A percentile compares a stretch with the other conserved stretches of the same genome.
Evolutionary conservation across 2,329 filamentous ascomycete genomes (phyloP).

Genomic region (Didymella arachidicola): DNA sequence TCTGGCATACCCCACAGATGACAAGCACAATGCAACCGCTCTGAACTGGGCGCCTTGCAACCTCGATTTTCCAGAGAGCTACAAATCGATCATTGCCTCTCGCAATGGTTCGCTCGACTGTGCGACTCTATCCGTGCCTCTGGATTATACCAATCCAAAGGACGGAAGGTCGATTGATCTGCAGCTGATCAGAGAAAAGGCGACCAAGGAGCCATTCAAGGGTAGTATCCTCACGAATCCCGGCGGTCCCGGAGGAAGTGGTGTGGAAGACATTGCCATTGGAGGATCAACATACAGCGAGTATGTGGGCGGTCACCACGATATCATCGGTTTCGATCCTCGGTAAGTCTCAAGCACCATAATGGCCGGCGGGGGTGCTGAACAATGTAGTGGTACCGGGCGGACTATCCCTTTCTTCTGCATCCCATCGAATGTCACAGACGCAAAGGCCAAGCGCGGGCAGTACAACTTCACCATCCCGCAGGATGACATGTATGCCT

Average conservation of each 20-base stretch:
- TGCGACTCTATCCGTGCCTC: slow-evolving; percentile 44
- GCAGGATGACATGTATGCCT: slow-evolving; percentile 12
- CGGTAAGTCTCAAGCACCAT: slow-evolving; percentile 8
- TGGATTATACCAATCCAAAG: slow-evolving; percentile 44
- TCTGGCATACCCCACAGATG: slow-evolving; percentile 13
- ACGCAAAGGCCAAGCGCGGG: slow-evolving; percentile 10
- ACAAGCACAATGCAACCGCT: slow-evolving; percentile 2
- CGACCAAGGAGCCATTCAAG: slow-evolving; percentile 36
- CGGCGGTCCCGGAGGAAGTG: slow-evolving; percentile 42
- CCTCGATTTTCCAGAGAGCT: slow-evolving; percentile 18
- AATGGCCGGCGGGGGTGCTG: background rate
- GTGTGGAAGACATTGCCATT: slow-evolving; percentile 15
- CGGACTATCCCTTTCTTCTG: slow-evolving; percentile 26
- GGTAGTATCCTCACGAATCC: slow-evolving; percentile 48
- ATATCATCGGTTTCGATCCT: slow-evolving; percentile 25
- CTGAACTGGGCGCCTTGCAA: slow-evolving; percentile 23
- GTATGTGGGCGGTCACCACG: slow-evolving; percentile 18
- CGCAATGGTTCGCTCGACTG: slow-evolving; percentile 27
- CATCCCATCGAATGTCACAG: slow-evolving; percentile 14
- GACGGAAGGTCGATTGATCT: slow-evolving; percentile 35
- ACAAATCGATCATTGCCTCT: slow-evolving; percentile 3
- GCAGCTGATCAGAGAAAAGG: slow-evolving; percentile 37
- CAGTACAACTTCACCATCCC: slow-evolving; percentile 25
- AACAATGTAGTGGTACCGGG: slow-evolving; percentile 24
- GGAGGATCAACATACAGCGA: slow-evolving; percentile 13